Evolutionary conservation across 2,329 filamentous ascomycete genomes (phyloP), one percentile per base, ranked within the genome.

Genomic region (Ophiostoma piceae): DNA sequence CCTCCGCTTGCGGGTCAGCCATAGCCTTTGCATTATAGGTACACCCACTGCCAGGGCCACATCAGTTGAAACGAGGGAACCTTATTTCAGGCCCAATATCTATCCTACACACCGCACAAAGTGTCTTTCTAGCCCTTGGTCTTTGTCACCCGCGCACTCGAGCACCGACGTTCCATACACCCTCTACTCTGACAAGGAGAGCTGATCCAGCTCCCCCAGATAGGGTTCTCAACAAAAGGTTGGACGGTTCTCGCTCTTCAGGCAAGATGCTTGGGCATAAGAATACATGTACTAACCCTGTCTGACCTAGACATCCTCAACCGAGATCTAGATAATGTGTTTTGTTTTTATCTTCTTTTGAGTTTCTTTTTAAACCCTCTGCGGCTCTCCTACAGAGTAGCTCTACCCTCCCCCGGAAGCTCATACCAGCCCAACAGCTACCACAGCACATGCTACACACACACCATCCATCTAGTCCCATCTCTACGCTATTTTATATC

Each of bases 61-160:
- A 22, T 41, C 67, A 64, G 62, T 68, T 68, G 54, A 69, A 67
- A 67, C 68, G 69, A 72, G 66, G 68, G 70, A 71, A 70, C 67
- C 67, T 67, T 71, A 69, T 66, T 62, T 62, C 67, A 70, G 71
- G 71, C 67, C 68, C n/a, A 66, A 71, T 71, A 68, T 69, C 54
- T 26, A 70, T 67, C 3, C 22, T 62, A 26, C 26, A 62, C 57
- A 62, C 57, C 57, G 57, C 57, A 62, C 57, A 62, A 65, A 41
- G 68, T 68, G 43, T 66, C 68, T 66, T 8, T 35, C 35, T 35
- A 35, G 3, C 8, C 35, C 8, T 35, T 35, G 35, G 35, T 8
- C 69, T 72, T 69, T 68, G 68, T 67, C 54, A 54, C 64, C 67
- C 39, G 47, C 19, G 16, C 43, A n/a, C 43, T 47, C 16, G 16